Conservation (phyloP, 2,329 filamentous ascomycete genomes). For the Colletotrichum chrysophilum region DNA sequence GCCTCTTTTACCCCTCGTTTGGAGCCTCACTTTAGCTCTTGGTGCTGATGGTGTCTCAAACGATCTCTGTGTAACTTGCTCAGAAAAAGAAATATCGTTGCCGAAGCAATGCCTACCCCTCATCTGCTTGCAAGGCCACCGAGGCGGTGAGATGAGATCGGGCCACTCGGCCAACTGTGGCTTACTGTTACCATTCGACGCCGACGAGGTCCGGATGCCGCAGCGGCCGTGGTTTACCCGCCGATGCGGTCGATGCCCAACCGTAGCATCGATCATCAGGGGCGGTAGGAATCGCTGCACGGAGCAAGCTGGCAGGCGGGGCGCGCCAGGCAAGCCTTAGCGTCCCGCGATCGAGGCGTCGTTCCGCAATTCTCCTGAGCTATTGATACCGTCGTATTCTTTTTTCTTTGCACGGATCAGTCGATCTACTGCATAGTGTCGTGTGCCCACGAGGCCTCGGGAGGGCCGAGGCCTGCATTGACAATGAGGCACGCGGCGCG, state of each 20-base stretch:
- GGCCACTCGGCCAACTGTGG: background rate
- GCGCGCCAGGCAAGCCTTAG: constrained; percentile 9
- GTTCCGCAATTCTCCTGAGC: background rate
- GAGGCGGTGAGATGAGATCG: background rate
- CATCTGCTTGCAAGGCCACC: background rate
- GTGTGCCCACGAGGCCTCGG: background rate
- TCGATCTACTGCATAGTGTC: background rate
- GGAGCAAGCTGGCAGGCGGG: constrained; percentile 15
- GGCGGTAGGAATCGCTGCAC: constrained; percentile 6
- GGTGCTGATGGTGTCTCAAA: background rate
- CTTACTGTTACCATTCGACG: background rate
- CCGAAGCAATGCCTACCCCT: background rate
- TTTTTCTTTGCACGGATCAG: background rate
- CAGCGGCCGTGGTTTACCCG: background rate
- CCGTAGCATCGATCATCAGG: constrained; percentile 22
- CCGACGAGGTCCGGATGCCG: background rate
- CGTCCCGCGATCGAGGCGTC: constrained; percentile 11
- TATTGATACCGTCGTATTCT: background rate
- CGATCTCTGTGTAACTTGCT: background rate
- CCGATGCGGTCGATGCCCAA: constrained; percentile 18
- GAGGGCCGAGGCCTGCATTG: background rate
- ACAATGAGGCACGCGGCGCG: background rate
- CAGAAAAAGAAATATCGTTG: background rate
- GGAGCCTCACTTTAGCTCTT: background rate
- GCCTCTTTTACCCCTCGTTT: background rate